Evolutionary conservation across 208 protist species (phyloP).

Genomic region (Leishmania gerbilli): DNA sequence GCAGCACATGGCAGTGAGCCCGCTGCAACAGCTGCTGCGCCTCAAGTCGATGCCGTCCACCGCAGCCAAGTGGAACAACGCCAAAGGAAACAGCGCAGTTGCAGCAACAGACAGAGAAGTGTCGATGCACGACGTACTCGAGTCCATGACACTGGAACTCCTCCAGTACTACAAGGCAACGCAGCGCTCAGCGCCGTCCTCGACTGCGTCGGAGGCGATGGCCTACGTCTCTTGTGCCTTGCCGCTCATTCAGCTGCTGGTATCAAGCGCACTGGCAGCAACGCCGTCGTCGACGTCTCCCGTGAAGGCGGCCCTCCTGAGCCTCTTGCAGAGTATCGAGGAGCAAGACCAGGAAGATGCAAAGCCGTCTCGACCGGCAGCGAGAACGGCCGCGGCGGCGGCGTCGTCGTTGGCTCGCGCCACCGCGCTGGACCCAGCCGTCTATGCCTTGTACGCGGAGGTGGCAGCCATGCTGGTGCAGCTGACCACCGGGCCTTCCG

Average conservation of each 20-base stretch:
- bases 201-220: conserved; percentile 13
- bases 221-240: conserved; percentile 30
- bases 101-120: not conserved
- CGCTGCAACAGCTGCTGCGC: conserved; percentile 65
- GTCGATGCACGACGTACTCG: conserved; percentile 26
- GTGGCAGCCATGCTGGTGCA: conserved; percentile 62
- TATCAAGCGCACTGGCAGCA: conserved; percentile 1
- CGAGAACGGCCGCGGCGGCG: not conserved
- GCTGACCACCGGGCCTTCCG: conserved; percentile 19
- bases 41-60: conserved; percentile 20
- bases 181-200: conserved; percentile 3
- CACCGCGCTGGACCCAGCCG: conserved; percentile 22
- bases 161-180: conserved; percentile 18
- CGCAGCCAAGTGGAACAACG: not conserved
- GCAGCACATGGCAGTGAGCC: conserved; percentile 47
- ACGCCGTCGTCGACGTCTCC: not conserved
- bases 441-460: conserved; percentile 68
- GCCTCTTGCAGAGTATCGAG: conserved; percentile 30
- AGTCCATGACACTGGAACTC: conserved; percentile 18
- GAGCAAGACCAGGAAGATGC: conserved; percentile 2
- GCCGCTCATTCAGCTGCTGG: conserved; percentile 28
- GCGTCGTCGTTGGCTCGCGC: not conserved
- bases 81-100: not conserved
- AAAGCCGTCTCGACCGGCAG: not conserved
- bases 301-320: conserved; percentile 25